phyloP scores from a whole-genome alignment of 1,284 basidiomycete species.

The Rhizoctonia solani region DNA sequence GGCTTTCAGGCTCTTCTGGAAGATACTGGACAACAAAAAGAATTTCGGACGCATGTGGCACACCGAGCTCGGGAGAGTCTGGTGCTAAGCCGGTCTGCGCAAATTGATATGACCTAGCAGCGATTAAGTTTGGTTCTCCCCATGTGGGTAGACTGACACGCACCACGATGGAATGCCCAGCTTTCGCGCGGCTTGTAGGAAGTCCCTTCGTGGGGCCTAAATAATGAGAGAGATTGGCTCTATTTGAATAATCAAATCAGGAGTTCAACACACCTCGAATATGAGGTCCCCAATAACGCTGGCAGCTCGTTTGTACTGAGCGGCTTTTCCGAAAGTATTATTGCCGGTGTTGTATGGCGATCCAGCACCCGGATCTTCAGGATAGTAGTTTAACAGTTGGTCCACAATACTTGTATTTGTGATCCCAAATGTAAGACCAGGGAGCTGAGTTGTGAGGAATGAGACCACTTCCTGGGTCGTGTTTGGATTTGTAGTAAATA shows the following conservation, averaged over 20 bases:
- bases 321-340: constrained; percentile 14
- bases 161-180: constrained; percentile 12
- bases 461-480: background rate
- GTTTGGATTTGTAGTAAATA: constrained; percentile 32
- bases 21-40: constrained; percentile 24
- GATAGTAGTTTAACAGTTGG: constrained; percentile 27
- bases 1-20: constrained; percentile 2
- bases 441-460: constrained; percentile 21
- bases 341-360: too few relatives aligned
- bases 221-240: background rate
- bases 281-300: constrained; percentile 24
- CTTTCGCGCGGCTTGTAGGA: background rate
- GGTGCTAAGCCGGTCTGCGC: constrained; percentile 10
- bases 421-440: constrained; percentile 20
- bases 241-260: background rate
- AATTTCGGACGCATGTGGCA: constrained; percentile 4
- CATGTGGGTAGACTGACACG: background rate
- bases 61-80: constrained; percentile 12
- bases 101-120: constrained; percentile 26
- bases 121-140: background rate
- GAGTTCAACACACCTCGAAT: constrained; percentile 7
- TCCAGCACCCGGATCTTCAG: constrained; percentile 18
- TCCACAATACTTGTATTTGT: constrained; percentile 1
- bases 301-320: constrained; percentile 34
- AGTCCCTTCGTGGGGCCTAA: constrained; percentile 28